A percentile compares a stretch with the other conserved stretches of the same genome.
Evolutionary conservation across 345 rosid species (phyloP).

Genomic region (thale cress (Arabidopsis thaliana)): DNA sequence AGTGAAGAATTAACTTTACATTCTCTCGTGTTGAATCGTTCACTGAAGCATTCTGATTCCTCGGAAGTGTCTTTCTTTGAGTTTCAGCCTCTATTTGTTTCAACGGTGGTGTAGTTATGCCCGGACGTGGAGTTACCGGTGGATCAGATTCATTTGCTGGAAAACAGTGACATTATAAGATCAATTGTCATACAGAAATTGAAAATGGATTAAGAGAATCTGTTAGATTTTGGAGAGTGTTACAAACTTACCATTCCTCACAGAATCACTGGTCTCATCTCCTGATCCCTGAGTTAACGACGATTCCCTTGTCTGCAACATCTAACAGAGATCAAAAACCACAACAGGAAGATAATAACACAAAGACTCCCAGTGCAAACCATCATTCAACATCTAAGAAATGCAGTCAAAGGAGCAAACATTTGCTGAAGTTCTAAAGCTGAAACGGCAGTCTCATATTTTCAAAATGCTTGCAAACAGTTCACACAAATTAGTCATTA

Average conservation of each 20-base stretch:
- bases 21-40: slow-evolving; percentile 1
- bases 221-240: neutral
- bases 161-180: slow-evolving; percentile 21
- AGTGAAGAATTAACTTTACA: neutral
- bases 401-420: neutral
- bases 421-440: neutral
- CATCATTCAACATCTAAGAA: neutral
- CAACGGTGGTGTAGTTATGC: slow-evolving; percentile 34
- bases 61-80: slow-evolving; percentile 23
- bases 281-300: slow-evolving; percentile 37
- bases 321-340: neutral
- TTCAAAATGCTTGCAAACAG: neutral
- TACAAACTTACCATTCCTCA: slow-evolving; percentile 33
- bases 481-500: neutral
- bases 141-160: slow-evolving; percentile 46
- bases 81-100: neutral
- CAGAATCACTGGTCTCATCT: slow-evolving; percentile 32
- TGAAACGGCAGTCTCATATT: neutral
- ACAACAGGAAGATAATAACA: neutral
- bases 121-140: slow-evolving; percentile 19
- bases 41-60: neutral
- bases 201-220: neutral
- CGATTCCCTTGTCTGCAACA: slow-evolving; percentile 28
- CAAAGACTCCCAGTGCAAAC: neutral
- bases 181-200: neutral